Conservation (phyloP, 176 grass and related monocot genomes). For the Phyllostachys edulis region DNA sequence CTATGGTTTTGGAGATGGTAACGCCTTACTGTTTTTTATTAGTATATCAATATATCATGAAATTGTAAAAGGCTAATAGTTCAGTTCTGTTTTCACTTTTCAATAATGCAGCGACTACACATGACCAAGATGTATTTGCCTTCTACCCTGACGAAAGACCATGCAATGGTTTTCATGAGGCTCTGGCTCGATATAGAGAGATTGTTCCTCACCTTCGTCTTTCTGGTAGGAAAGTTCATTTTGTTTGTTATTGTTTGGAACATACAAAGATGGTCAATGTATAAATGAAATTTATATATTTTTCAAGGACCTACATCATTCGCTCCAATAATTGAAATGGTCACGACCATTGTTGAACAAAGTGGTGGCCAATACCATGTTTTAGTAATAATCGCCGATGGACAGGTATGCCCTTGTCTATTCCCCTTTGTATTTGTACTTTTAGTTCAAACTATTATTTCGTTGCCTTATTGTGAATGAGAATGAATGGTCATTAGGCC, state of each 20-base stretch:
- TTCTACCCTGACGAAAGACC: slow-evolving; percentile 74
- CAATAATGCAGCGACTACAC: slow-evolving; percentile 66
- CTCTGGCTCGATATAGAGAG: slow-evolving; percentile 74
- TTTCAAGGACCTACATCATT: slow-evolving; percentile 93
- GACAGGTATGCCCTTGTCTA: slow-evolving; percentile 57
- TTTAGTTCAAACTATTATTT: background rate
- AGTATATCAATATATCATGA: background rate
- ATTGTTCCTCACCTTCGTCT: slow-evolving; percentile 74
- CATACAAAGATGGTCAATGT: background rate
- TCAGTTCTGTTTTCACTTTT: slow-evolving; percentile 33
- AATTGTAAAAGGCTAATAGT: slow-evolving; percentile 11
- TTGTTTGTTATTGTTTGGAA: slow-evolving; percentile 20
- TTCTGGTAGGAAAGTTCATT: slow-evolving; percentile 54
- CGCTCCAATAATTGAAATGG: slow-evolving; percentile 90
- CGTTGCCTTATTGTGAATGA: background rate
- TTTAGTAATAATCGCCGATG: slow-evolving; percentile 86
- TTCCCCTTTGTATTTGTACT: background rate
- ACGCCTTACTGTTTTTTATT: slow-evolving; percentile 21
- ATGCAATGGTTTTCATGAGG: slow-evolving; percentile 81
- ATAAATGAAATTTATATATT: slow-evolving; percentile 16
- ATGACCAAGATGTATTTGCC: slow-evolving; percentile 84
- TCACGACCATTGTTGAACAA: slow-evolving; percentile 84
- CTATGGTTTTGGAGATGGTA: slow-evolving; percentile 98
- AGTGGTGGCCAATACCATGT: slow-evolving; percentile 96
- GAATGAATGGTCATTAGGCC: background rate